Evolutionary conservation across 805 yeast species (phyloP), one percentile per base, ranked within the genome.

Genomic region (Komagataella populi): DNA sequence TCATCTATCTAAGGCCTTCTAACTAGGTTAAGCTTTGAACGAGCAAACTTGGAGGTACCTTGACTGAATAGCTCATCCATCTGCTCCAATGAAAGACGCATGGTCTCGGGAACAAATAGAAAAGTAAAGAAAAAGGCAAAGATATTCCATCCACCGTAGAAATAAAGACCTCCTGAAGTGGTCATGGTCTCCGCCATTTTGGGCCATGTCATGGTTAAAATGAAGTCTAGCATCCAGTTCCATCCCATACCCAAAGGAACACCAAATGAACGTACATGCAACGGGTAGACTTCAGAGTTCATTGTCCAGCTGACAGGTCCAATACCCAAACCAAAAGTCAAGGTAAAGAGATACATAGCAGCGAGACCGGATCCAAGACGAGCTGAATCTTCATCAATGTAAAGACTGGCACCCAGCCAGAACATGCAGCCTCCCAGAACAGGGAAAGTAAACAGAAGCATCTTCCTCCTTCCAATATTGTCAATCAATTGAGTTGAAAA

Each of bases 291-390:
- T 65, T 87, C 96, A 6, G 95, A 95, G 23, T 89, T 82, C 62
- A 87, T 85, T 2, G 93, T 84, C 69, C 87, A 87, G 3, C 96
- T 95, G 47, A 87, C 93, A 12, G 93, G 95, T 47, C 96, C 96
- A 64, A 84, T 87, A 52, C 95, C 91, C 3, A 85, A 79, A 0
- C 93, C 84, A 66, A 87, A 87, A 52, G 83, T 83, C 46, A 79
- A 73, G 0, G 87, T 71, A 65, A 77, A 87, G 36, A 87, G 62
- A 63, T 87, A 87, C 53, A 87, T 81, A 57, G 93, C 95, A 54
- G 80, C 68, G 6, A 83, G 71, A 51, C 85, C 80, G 50, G 83
- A 73, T 3, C 81, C 96, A 53, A 83, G 66, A 59, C 86, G 73
- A 3, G 81, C 82, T 6, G 76, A 64, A 18, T 60, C 62, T 10